Base-by-base conservation (phyloP, 768 basidiomycete species). In the Termitomyces heimii region DNA sequence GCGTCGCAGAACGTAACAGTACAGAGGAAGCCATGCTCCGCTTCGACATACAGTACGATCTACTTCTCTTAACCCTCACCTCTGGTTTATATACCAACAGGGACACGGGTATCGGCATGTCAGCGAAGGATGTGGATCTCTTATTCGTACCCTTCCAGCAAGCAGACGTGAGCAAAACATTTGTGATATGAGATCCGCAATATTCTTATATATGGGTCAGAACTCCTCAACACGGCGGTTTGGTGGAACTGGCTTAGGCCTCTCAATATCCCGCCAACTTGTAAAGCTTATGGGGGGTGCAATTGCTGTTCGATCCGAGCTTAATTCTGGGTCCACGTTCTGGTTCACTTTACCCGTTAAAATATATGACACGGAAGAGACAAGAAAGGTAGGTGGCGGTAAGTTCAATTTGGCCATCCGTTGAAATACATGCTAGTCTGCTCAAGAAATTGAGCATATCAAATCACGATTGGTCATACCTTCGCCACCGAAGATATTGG, bases 61-160 rank as follows among this genome's bases (percentile, higher is more conserved):
- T 13, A 46, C 37, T 20, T 35, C 6, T 16, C 10, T 18, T 40
- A 49, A 53, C n/a, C 24, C 12, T 16, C 16, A 28, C 14, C 2
- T 9, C 51, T 49, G 31, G 40, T 55, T 26, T 35, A 64, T 14
- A 58, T 56, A 47, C 37, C 43, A 47, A 24, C 60, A 86, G 83
- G 64, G 88, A 90, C 65, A 85, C 85, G 5, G 88, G 88, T 3
- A 89, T 89, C 42, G 87, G 88, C 1, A 70, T 90, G 53, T 80
- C 85, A 7, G 73, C 81, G 7, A 83, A 78, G 58, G 87, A 89
- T 59, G 81, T 85, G 3, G 83, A 85, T 48, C 74, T 82, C 8
- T 70, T 90, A 4, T 90, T 89, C 61, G 81, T 85, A 20, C 88
- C 88, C 9, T 90, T 90, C 62, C 85, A 86, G 61, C 88, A 90